A percentile compares a stretch with the other conserved stretches of the same genome.
These are phyloP conservation scores for Lodderomyces jiufengensis DNA, from an alignment of 1,139 yeast species.

Conservation along the genomic window DNA sequence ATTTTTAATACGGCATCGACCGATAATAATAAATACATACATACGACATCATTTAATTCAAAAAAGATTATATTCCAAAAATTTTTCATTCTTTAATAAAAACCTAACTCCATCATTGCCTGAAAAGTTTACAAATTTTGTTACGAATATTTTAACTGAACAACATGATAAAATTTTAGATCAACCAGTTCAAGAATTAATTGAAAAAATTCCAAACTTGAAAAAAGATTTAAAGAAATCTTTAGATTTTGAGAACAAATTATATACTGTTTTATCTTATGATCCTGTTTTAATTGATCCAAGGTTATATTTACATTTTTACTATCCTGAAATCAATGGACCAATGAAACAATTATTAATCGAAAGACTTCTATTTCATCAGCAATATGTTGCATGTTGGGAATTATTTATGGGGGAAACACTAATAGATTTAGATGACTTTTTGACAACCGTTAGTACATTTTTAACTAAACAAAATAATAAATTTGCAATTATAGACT, in stretches of 20 bases:
- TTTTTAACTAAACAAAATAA: conserved; percentile 3
- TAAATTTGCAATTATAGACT: conserved; percentile 10
- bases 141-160: conserved; percentile 6
- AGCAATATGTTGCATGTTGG: conserved; percentile 32
- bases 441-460: conserved; percentile 19
- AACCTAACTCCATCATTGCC: conserved; percentile 7
- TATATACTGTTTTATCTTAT: conserved; percentile 28
- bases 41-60: conserved; percentile 9
- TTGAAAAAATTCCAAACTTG: conserved; percentile 17
- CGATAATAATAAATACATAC: conserved; percentile 7
- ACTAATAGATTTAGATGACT: conserved; percentile 37
- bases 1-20: conserved; percentile 4
- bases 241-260: conserved; percentile 29
- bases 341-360: conserved; percentile 21
- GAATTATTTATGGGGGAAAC: conserved; percentile 24
- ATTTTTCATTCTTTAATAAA: conserved; percentile 4
- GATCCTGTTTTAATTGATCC: conserved; percentile 34
- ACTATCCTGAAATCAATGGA: conserved; percentile 19
- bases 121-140: conserved; percentile 8
- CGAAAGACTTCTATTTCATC: conserved; percentile 29
- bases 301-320: conserved; percentile 23
- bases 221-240: conserved; percentile 12
- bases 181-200: conserved; percentile 5
- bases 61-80: conserved; percentile 3
- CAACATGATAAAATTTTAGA: conserved; percentile 6